A percentile compares a stretch with the other conserved stretches of the same genome.
Conservation (phyloP, 768 basidiomycete species). For the Dacryopinax primogenitus region DNA sequence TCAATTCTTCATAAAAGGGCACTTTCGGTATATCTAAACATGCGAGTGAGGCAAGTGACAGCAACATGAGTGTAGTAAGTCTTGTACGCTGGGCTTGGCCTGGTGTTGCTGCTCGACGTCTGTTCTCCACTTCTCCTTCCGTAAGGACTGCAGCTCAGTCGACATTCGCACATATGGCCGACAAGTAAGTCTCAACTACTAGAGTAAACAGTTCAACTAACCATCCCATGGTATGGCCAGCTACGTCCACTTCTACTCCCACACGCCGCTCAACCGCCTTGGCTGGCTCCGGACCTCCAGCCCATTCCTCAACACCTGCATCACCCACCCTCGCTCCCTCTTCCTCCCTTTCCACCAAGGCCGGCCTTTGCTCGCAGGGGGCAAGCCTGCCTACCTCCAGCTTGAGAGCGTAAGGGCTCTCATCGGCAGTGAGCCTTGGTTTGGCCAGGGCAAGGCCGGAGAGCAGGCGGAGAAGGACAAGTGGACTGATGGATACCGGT, state of each 20-base stretch:
- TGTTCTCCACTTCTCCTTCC: no score
- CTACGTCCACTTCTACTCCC: neutral
- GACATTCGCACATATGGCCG: neutral
- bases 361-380: constrained; percentile 44
- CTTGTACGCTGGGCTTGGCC: no score
- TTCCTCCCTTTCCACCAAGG: constrained; percentile 72
- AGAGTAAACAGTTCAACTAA: neutral
- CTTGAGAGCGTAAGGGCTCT: constrained; percentile 49
- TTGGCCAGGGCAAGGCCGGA: constrained; percentile 47
- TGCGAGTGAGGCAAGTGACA: no score
- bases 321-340: constrained; percentile 43
- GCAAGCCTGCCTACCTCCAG: constrained; percentile 40
- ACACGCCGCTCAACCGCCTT: constrained; percentile 29
- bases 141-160: no score
- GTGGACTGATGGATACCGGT: constrained; percentile 15
- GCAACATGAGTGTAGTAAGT: no score
- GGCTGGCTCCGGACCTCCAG: constrained; percentile 69
- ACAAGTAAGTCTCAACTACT: neutral
- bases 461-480: constrained; percentile 17
- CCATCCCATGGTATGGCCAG: neutral
- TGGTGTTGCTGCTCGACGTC: no score
- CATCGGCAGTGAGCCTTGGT: constrained; percentile 55
- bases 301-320: constrained; percentile 60
- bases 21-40: no score
- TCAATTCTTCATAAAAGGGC: no score